Evolutionary conservation across 139 green algal species (phyloP).

Genomic region (Nannochloris sp.): DNA sequence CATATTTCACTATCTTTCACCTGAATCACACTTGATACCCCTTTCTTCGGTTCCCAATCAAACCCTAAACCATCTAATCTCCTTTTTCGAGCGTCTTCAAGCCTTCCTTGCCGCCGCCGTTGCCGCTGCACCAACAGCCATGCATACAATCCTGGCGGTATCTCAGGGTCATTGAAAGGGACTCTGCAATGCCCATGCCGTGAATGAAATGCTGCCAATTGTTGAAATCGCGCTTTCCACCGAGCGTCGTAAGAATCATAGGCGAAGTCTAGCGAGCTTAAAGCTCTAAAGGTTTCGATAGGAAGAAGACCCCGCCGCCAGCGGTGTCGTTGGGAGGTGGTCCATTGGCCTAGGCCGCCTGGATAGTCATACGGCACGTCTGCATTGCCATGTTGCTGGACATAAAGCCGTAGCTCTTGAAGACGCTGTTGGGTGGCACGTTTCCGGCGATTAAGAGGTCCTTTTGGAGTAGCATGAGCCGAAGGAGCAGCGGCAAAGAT

Average conservation of each 20-base stretch:
- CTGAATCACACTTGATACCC: neutral
- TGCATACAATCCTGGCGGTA: neutral
- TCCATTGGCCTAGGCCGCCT: slow-evolving; percentile 19
- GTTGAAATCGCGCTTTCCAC: slow-evolving; percentile 11
- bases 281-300: neutral
- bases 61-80: slow-evolving; percentile 21
- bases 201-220: slow-evolving; percentile 24
- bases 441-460: neutral
- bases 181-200: slow-evolving; percentile 16
- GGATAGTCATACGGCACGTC: neutral
- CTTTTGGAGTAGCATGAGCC: neutral
- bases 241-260: neutral
- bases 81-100: slow-evolving; percentile 11
- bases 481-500: neutral
- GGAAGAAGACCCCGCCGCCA: slow-evolving; percentile 5
- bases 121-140: slow-evolving; percentile 16
- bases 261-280: slow-evolving; percentile 3
- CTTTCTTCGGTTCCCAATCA: neutral
- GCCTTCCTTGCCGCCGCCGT: neutral
- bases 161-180: neutral
- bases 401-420: neutral
- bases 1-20: neutral
- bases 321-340: neutral
- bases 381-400: slow-evolving; percentile 7
- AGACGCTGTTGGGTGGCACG: neutral